Conservation (phyloP, 2,329 filamentous ascomycete species). For the Botrytis byssoidea region DNA sequence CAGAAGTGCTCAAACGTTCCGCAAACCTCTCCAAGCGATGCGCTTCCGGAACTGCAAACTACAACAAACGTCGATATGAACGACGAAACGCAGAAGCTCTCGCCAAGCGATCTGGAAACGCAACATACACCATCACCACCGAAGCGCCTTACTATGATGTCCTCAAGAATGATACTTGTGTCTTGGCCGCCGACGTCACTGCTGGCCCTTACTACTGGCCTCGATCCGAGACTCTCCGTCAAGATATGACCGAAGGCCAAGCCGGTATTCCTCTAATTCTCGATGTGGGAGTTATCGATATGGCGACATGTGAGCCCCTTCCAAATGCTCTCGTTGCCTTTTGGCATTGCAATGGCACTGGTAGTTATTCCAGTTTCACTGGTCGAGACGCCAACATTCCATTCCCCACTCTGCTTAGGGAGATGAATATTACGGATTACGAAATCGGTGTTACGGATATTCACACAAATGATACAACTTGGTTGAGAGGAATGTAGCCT, state of each 20-base stretch:
- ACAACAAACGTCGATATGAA: not conserved
- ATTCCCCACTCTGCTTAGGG: not conserved
- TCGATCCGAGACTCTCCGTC: not conserved
- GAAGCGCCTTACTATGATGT: not conserved
- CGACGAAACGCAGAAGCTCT: not conserved
- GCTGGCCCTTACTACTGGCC: not conserved
- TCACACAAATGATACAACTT: constrained; percentile 41
- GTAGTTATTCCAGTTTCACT: not conserved
- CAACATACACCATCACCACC: not conserved
- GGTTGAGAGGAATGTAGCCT: constrained; percentile 44
- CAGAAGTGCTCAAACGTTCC: not conserved
- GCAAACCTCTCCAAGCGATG: not conserved
- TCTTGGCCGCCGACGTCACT: not conserved
- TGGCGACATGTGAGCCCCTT: not conserved
- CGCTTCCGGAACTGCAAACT: not conserved
- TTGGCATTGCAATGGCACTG: not conserved
- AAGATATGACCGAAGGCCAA: not conserved
- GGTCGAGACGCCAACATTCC: not conserved
- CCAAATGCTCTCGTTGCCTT: not conserved
- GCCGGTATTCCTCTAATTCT: not conserved
- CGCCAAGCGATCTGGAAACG: not conserved
- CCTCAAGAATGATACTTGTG: not conserved
- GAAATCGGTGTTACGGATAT: not conserved
- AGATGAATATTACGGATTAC: not conserved
- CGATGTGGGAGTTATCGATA: not conserved